Evolutionary conservation across 768 basidiomycete species (phyloP).

Genomic region (Tylopilus plumbeoviolaceoides): DNA sequence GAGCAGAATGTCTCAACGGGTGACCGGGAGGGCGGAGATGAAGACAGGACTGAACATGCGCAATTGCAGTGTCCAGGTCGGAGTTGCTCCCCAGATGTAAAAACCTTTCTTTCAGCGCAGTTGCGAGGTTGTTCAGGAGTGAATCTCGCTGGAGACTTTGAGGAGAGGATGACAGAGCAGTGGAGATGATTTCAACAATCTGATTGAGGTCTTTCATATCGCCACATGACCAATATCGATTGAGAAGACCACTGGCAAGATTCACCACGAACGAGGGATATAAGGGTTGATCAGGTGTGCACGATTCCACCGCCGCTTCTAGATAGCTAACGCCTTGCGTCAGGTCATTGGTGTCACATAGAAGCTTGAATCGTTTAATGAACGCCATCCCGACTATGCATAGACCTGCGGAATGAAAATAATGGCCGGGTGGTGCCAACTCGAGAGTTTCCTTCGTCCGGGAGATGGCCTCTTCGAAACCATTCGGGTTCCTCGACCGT

Average conservation of each 20-base stretch:
- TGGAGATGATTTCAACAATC: constrained; percentile 12
- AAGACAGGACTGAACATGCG: constrained; percentile 13
- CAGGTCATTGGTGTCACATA: constrained; percentile 19
- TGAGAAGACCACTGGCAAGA: constrained; percentile 18
- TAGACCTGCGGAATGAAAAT: constrained; percentile 10
- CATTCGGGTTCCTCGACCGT: constrained; percentile 16
- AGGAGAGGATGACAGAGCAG: constrained; percentile 5
- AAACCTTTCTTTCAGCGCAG: constrained; percentile 17
- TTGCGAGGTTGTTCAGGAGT: constrained; percentile 21
- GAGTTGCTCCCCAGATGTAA: constrained; percentile 5
- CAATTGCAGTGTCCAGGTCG: constrained; percentile 19
- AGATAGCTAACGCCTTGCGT: constrained; percentile 16
- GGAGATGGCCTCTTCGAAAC: constrained; percentile 26
- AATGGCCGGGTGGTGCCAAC: constrained; percentile 20
- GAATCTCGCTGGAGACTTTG: constrained; percentile 13
- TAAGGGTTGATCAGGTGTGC: constrained; percentile 7
- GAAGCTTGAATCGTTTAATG: constrained; percentile 19
- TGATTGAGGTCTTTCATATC: constrained; percentile 17
- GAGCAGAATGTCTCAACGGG: constrained; percentile 3
- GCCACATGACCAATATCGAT: constrained; percentile 15
- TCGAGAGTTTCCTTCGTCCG: constrained; percentile 14
- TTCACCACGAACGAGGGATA: constrained; percentile 18
- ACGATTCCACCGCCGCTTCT: constrained; percentile 9
- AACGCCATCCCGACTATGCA: constrained; percentile 19
- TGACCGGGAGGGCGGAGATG: constrained; percentile 21